phyloP scores from a whole-genome alignment of 1,139 yeast genomes.

The Saccharomycopsis hybrid region DNA sequence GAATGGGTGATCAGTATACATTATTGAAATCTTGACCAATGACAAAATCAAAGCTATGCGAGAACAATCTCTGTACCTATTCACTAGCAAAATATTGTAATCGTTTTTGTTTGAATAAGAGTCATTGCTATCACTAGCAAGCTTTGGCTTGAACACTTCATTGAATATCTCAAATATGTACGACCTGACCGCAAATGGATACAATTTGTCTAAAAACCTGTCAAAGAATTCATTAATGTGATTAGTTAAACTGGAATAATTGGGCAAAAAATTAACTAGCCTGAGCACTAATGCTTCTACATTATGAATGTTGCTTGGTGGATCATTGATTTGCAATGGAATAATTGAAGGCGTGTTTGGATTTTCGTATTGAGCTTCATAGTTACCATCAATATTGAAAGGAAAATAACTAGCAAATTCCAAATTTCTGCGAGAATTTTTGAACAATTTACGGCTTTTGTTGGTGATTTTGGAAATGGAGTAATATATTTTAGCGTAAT shows the following conservation, averaged over 20 bases:
- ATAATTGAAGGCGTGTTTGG: background rate
- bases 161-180: slow-evolving; percentile 14
- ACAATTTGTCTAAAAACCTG: slow-evolving; percentile 11
- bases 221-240: slow-evolving; percentile 14
- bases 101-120: slow-evolving; percentile 11
- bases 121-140: slow-evolving; percentile 1
- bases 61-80: slow-evolving; percentile 15
- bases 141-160: slow-evolving; percentile 11
- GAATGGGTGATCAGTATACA: slow-evolving; percentile 14
- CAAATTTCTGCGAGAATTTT: slow-evolving; percentile 4
- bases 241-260: slow-evolving; percentile 2
- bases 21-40: slow-evolving; percentile 13
- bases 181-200: slow-evolving; percentile 11
- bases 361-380: background rate
- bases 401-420: slow-evolving; percentile 14
- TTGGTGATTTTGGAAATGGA: slow-evolving; percentile 17
- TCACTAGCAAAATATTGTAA: slow-evolving; percentile 9
- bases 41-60: slow-evolving; percentile 14
- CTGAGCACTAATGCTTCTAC: slow-evolving; percentile 6
- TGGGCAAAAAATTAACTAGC: slow-evolving; percentile 17
- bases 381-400: slow-evolving; percentile 13
- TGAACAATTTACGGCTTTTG: slow-evolving; percentile 15
- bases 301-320: background rate
- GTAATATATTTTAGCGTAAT: slow-evolving; percentile 17
- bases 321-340: background rate